Conservation (phyloP, 2,329 filamentous ascomycete genomes). For the Fusarium equiseti region DNA sequence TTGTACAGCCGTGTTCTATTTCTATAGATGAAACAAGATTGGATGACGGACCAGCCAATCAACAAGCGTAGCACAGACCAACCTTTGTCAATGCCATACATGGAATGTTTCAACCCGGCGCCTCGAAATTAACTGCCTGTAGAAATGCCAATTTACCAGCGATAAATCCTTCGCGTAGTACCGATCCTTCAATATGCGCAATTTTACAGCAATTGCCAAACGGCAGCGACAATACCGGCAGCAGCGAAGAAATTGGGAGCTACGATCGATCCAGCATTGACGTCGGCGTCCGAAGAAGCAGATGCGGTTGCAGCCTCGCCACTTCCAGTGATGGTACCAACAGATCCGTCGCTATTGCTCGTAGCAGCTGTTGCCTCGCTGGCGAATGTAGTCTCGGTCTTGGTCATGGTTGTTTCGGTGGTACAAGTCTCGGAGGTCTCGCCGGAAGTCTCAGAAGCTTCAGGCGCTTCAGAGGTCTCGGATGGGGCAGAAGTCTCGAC, state of each 20-base stretch:
- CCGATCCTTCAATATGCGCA: neutral
- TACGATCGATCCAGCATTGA: constrained; percentile 6
- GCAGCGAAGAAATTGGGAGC: neutral
- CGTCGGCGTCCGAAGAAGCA: neutral
- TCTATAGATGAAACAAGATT: neutral
- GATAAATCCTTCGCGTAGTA: neutral
- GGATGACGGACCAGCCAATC: constrained; percentile 1
- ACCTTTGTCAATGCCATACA: neutral
- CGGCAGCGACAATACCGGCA: constrained; percentile 2
- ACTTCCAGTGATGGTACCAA: neutral
- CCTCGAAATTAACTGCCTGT: neutral
- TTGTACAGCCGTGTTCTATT: neutral
- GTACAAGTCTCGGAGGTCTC: neutral
- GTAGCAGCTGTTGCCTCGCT: constrained; percentile 4
- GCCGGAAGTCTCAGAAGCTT: neutral
- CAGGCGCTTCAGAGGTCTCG: neutral
- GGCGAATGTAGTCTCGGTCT: constrained; percentile 4
- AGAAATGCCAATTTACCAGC: neutral
- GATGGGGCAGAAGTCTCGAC: neutral
- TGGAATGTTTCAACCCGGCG: neutral
- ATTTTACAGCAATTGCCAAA: constrained; percentile 28
- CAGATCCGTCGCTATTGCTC: neutral
- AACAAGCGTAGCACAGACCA: neutral
- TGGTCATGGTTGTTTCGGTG: neutral
- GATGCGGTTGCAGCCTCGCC: constrained; percentile 3